Evolutionary conservation across 768 basidiomycete genomes (phyloP).

Genomic region (Amanita inopinata): DNA sequence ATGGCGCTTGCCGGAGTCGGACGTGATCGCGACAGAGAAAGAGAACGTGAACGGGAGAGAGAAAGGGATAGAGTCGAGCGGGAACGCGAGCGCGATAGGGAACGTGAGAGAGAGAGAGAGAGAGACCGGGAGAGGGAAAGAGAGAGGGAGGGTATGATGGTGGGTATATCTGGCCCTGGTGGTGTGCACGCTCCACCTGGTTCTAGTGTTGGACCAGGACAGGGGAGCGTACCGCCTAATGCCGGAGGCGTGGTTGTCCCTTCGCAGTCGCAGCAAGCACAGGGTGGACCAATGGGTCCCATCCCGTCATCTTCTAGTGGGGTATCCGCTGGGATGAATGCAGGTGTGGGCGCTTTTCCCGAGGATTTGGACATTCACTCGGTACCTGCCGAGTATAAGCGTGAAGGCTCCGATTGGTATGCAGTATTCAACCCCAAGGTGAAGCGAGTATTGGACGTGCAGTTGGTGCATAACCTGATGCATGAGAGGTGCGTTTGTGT

Average conservation of each 20-base stretch:
- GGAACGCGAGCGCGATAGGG: slow-evolving; percentile 2
- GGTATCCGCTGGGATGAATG: too few species aligned
- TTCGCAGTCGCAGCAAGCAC: slow-evolving; percentile 10
- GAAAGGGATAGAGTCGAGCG: too few species aligned
- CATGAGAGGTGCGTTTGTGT: slow-evolving; percentile 65
- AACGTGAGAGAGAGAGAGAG: neutral
- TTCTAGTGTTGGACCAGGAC: neutral
- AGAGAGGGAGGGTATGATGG: slow-evolving; percentile 5
- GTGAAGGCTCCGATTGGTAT: slow-evolving; percentile 83
- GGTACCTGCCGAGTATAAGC: slow-evolving; percentile 47
- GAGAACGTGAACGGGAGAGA: slow-evolving; percentile 9
- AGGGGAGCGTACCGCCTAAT: too few species aligned
- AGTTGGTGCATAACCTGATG: slow-evolving; percentile 75
- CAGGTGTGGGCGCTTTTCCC: slow-evolving; percentile 26
- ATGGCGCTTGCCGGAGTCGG: neutral
- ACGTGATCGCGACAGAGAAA: slow-evolving; percentile 6
- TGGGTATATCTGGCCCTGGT: slow-evolving; percentile 8
- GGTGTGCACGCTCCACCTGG: slow-evolving; percentile 8
- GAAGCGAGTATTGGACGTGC: slow-evolving; percentile 71
- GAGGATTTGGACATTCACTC: slow-evolving; percentile 32
- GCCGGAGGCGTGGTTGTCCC: slow-evolving; percentile 9
- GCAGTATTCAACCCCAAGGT: slow-evolving; percentile 78
- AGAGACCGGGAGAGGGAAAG: slow-evolving; percentile 1
- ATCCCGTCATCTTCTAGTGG: too few species aligned
- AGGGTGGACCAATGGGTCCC: too few species aligned